Evolutionary conservation across 1,284 basidiomycete species (phyloP).

Genomic region (Coniferiporia weirii): DNA sequence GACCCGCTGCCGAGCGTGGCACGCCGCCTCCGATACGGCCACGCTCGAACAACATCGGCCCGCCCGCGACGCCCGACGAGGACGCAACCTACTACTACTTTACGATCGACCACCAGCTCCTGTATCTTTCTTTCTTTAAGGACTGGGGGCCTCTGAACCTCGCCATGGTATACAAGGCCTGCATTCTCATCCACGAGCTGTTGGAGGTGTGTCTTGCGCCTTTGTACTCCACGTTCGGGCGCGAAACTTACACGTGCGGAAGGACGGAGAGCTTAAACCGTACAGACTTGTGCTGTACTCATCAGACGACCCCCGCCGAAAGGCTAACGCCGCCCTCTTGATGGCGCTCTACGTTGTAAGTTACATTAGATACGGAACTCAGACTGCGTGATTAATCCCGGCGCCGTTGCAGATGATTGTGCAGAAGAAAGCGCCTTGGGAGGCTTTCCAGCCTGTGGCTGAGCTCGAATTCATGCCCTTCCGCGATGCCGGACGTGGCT

Average conservation of each 20-base stretch:
- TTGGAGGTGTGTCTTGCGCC: conserved; percentile 57
- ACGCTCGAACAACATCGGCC: conserved; percentile 44
- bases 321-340: conserved; percentile 91
- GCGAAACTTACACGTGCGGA: conserved; percentile 22
- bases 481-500: conserved; percentile 91
- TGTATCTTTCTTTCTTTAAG: conserved; percentile 91
- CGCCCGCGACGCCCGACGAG: conserved; percentile 60
- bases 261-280: conserved; percentile 66
- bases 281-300: conserved; percentile 88
- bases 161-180: conserved; percentile 90
- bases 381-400: conserved; percentile 17
- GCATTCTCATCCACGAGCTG: conserved; percentile 86
- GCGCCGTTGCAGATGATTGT: conserved; percentile 76
- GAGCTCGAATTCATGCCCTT: conserved; percentile 92
- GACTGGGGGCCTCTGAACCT: conserved; percentile 95
- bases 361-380: conserved; percentile 19
- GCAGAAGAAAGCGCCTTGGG: conserved; percentile 86
- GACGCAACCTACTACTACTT: conserved; percentile 77
- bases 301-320: conserved; percentile 76
- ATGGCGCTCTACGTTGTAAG: conserved; percentile 87
- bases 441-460: conserved; percentile 90
- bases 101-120: conserved; percentile 86
- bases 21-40: conserved; percentile 56
- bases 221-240: conserved; percentile 13
- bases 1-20: conserved; percentile 41